Evolutionary conservation across 257 asterid species (phyloP).

Genomic region (Nicotiana tabacum): DNA sequence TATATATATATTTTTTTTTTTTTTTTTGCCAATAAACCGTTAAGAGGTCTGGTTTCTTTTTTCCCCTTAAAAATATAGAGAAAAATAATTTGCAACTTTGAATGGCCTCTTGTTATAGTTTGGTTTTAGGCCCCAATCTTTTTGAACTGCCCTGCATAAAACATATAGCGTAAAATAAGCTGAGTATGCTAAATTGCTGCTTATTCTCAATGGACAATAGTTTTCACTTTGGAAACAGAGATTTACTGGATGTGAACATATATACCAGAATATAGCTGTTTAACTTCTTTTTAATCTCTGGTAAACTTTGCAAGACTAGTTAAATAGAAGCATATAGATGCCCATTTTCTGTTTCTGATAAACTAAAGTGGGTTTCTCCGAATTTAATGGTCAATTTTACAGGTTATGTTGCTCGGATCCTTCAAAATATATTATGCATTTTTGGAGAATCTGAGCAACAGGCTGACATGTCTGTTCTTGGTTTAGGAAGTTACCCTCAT

Average conservation of each 20-base stretch:
- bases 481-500: neutral
- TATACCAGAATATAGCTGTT: neutral
- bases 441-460: neutral
- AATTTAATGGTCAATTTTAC: neutral
- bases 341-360: neutral
- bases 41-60: no score
- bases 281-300: neutral
- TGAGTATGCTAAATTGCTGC: neutral
- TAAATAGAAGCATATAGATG: neutral
- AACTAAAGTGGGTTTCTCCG: neutral
- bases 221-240: neutral
- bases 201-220: slow-evolving; percentile 23
- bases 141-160: neutral
- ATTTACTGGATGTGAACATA: neutral
- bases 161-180: neutral
- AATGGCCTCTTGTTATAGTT: no score
- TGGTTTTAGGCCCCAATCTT: no score
- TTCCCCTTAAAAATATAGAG: no score
- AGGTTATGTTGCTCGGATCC: neutral
- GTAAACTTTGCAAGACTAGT: neutral
- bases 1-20: no score
- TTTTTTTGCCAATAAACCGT: no score
- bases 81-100: no score
- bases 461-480: neutral
- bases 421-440: neutral